phyloP scores from a whole-genome alignment of 345 rosid species.

The Brassica juncea region DNA sequence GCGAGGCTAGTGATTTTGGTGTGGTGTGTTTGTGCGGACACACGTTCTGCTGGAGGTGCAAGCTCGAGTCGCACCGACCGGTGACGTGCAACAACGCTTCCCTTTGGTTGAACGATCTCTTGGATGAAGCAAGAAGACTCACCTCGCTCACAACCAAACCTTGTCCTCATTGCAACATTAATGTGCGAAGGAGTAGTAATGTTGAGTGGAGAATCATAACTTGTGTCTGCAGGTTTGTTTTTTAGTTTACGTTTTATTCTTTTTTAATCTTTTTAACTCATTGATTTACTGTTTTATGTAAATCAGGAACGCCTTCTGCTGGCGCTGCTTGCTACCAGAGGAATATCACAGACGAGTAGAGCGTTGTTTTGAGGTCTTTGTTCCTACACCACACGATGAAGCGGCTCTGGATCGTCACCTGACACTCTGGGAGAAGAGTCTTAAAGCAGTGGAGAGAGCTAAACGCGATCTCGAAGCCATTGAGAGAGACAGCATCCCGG shows the following conservation, averaged over 20 bases:
- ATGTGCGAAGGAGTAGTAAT: background rate
- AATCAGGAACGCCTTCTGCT: conserved; percentile 19
- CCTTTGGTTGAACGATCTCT: background rate
- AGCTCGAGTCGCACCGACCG: background rate
- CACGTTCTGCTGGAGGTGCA: background rate
- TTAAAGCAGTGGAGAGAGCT: background rate
- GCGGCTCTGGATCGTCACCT: background rate
- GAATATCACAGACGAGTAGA: background rate
- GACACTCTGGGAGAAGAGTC: background rate
- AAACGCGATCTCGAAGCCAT: background rate
- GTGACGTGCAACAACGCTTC: background rate
- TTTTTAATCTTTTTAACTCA: background rate
- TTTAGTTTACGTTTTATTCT: too few relatives aligned
- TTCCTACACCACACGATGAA: background rate
- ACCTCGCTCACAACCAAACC: background rate
- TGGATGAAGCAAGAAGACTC: background rate
- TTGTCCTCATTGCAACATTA: background rate
- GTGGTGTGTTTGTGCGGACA: background rate
- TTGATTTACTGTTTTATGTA: background rate
- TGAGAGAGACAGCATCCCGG: background rate
- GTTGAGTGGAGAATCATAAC: background rate
- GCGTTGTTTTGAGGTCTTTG: background rate
- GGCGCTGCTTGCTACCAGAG: background rate
- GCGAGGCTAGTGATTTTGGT: background rate
- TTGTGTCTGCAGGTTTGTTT: conserved; percentile 32